Percentiles rank a stretch among this genome's conserved stretches.
These are phyloP conservation scores for Spinellus fusiger DNA, from an alignment of 192 early-diverging fungal species.

Conservation along the genomic window DNA sequence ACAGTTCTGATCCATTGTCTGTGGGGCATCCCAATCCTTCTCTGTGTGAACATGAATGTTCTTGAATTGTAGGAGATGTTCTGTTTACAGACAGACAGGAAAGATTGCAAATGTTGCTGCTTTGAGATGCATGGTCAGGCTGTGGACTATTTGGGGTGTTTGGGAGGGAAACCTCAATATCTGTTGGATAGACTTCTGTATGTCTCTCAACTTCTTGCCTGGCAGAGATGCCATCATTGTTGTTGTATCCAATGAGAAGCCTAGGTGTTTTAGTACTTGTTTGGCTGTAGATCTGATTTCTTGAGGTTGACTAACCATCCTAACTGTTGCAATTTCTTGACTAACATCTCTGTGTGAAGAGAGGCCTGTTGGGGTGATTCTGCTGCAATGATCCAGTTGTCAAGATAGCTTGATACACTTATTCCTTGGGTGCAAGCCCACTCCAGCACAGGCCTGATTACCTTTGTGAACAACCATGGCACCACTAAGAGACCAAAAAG, in stretches of 20 bases:
- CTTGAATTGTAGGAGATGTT: constrained; percentile 20
- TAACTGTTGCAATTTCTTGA: constrained; percentile 3
- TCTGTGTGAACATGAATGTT: constrained; percentile 3
- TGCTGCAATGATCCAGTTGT: constrained; percentile 7
- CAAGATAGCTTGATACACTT: background rate
- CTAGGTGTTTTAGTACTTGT: too few relatives aligned
- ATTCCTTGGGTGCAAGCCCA: constrained; percentile 3
- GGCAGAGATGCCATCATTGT: constrained; percentile 24
- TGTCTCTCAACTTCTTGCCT: constrained; percentile 21
- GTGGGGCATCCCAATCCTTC: constrained; percentile 2
- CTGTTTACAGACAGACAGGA: constrained; percentile 21
- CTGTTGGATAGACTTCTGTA: constrained; percentile 20
- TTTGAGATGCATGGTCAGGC: too few relatives aligned
- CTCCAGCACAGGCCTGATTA: background rate
- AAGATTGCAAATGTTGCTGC: constrained; percentile 26
- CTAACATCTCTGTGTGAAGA: background rate
- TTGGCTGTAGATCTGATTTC: constrained; percentile 23
- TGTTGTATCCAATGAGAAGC: constrained; percentile 16
- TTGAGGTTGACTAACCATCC: constrained; percentile 23
- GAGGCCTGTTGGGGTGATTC: background rate
- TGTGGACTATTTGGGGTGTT: too few relatives aligned
- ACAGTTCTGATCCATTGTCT: background rate
- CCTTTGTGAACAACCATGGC: background rate
- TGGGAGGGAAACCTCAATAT: constrained; percentile 1
- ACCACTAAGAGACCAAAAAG: too few relatives aligned